Base-by-base conservation (phyloP, 306 rosid species). In the Rosa rugosa region DNA sequence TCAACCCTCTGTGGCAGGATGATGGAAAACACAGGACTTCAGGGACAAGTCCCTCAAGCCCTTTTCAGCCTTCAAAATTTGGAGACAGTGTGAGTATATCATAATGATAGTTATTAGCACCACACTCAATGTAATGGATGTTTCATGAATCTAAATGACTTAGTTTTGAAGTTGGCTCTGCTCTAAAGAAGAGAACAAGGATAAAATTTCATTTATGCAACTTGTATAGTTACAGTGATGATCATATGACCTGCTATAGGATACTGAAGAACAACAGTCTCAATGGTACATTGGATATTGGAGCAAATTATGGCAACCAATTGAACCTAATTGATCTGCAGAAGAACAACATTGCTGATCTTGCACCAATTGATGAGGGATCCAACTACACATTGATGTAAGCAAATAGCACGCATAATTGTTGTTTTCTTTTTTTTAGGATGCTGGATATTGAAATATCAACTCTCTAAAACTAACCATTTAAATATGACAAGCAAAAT, bases 31-130 rank as follows among this genome's bases (percentile, higher is more conserved):
- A 88, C 86, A 22, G 5, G 38, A 5, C 85, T 91, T 82, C 70
- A 63, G 72, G 94, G 97, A 57, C 3, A 38, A 0, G 66, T 91
- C 74, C 97, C 92, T 25, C 82, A 68, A 69, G 64, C 88, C 38
- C 81, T 91, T 47, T 89, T 91, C 82, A 77, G 73, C 75, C 77
- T 85, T 72, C 40, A 6, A 46, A 79, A 85, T 69, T 68, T 91
- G 71, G 86, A 88, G 81, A 80, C 89, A 31, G 88, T 88, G 97
- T 91, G 69, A 88, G 94, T 86, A 51, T 63, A 14, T 14, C 72
- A 76, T 50, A 50, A 59, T 54, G 2, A 69, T 45, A 25, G 69
- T 27, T 53, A 9, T n/a, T 69, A 20, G 4, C 44, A 38, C 22
- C 4, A 10, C 25, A 20, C 69, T 22, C 5, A 8, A 10, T 4